Evolutionary conservation across 108 stramenopile genomes (phyloP).

Genomic region (Parmales sp.): DNA sequence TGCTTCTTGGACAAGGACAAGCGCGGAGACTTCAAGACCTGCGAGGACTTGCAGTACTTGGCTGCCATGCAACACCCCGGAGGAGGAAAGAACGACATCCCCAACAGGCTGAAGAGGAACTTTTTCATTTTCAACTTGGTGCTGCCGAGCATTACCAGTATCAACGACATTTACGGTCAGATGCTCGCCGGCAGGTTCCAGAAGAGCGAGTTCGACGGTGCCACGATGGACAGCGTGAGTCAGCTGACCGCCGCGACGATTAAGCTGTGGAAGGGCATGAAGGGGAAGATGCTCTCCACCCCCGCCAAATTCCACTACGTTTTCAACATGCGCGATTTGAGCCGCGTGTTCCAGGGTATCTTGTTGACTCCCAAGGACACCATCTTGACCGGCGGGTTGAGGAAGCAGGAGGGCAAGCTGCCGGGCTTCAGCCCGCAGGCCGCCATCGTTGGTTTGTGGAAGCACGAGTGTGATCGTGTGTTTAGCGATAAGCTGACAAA

Average conservation of each 20-base stretch:
- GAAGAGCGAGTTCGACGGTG: constrained; percentile 34
- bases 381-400: constrained; percentile 48
- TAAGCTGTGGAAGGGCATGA: constrained; percentile 61
- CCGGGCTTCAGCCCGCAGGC: constrained; percentile 37
- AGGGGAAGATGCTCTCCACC: constrained; percentile 78
- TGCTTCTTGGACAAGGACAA: constrained; percentile 86
- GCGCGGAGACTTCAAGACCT: constrained; percentile 78
- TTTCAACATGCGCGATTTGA: constrained; percentile 83
- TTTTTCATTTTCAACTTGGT: constrained; percentile 85
- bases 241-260: constrained; percentile 73
- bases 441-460: constrained; percentile 61
- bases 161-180: constrained; percentile 87
- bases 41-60: constrained; percentile 73
- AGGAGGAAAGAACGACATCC: constrained; percentile 80
- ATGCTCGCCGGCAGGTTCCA: constrained; percentile 71
- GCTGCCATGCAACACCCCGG: constrained; percentile 85
- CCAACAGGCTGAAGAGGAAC: constrained; percentile 79
- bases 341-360: constrained; percentile 79
- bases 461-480: constrained; percentile 78
- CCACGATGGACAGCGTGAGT: constrained; percentile 39
- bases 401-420: constrained; percentile 35
- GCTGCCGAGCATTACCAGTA: constrained; percentile 71
- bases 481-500: constrained; percentile 78
- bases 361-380: constrained; percentile 69
- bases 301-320: constrained; percentile 87